Evolutionary conservation across 2,329 filamentous ascomycete genomes (phyloP).

Genomic region (Juglanconis oblonga): DNA sequence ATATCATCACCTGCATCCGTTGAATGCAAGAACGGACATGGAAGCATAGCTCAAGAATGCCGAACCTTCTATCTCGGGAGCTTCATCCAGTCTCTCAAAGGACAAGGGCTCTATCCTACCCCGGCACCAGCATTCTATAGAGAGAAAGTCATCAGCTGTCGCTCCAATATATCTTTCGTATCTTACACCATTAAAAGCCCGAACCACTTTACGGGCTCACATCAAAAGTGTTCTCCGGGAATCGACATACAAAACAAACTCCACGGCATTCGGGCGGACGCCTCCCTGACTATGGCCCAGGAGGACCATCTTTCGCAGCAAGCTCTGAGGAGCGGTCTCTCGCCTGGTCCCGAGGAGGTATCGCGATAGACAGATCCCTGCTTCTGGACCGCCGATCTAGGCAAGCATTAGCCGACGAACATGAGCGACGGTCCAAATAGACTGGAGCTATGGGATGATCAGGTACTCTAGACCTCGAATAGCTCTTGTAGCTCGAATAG

Average conservation of each 20-base stretch:
- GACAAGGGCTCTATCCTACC: not conserved
- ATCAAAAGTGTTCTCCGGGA: not conserved
- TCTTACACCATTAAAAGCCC: not conserved
- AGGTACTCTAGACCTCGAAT: no score
- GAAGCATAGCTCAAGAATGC: not conserved
- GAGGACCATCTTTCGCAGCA: not conserved
- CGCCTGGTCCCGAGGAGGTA: not conserved
- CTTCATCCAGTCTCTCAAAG: not conserved
- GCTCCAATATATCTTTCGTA: not conserved
- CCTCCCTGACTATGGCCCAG: not conserved
- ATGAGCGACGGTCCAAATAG: no score
- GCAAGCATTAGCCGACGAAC: no score
- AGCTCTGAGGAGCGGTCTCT: not conserved
- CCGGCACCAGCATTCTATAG: not conserved
- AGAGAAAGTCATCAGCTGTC: not conserved
- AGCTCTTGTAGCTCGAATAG: no score
- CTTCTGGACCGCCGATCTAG: not conserved
- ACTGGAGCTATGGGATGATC: no score
- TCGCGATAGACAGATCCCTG: not conserved
- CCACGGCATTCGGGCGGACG: not conserved
- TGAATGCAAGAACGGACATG: not conserved
- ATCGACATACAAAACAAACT: not conserved
- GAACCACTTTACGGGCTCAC: not conserved
- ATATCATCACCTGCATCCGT: not conserved
- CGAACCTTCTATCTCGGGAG: not conserved